phyloP scores from a whole-genome alignment of 768 basidiomycete genomes.

The Podaxis pistillaris region DNA sequence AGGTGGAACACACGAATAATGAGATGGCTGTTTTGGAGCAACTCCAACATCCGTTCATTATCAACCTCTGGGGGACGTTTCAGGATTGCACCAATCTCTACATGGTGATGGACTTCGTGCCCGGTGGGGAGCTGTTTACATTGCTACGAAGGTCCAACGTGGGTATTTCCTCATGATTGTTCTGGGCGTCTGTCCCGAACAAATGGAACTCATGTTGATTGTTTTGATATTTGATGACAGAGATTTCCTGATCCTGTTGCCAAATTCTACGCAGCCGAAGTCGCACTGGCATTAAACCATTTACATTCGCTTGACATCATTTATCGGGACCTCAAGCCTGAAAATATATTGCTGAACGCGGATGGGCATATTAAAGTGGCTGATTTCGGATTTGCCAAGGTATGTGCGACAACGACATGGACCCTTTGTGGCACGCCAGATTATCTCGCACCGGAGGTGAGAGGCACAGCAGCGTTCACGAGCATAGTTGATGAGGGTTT shows the following conservation, averaged over 20 bases:
- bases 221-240: conserved; percentile 34
- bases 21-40: conserved; percentile 85
- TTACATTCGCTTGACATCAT: conserved; percentile 86
- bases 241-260: conserved; percentile 96
- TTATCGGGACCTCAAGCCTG: conserved; percentile 97
- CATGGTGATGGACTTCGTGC: conserved; percentile 97
- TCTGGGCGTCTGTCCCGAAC: conserved; percentile 16
- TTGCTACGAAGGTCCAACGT: conserved; percentile 89
- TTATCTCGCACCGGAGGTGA: conserved; percentile 93
- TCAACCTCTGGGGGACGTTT: conserved; percentile 95
- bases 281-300: conserved; percentile 89
- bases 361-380: conserved; percentile 98
- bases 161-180: conserved; percentile 26
- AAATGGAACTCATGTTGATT: not conserved
- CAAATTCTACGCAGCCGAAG: conserved; percentile 96
- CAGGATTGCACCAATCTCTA: conserved; percentile 92
- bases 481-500: not conserved
- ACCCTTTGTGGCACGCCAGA: conserved; percentile 96
- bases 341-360: conserved; percentile 90
- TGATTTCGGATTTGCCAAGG: conserved; percentile 96
- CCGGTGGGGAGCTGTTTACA: conserved; percentile 96
- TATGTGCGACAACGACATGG: conserved; percentile 84
- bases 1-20: conserved; percentile 96
- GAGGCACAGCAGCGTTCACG: conserved; percentile 11
- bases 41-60: conserved; percentile 90